Base-by-base conservation (phyloP, 75 land plant genomes). In the Larix kaempferi region DNA sequence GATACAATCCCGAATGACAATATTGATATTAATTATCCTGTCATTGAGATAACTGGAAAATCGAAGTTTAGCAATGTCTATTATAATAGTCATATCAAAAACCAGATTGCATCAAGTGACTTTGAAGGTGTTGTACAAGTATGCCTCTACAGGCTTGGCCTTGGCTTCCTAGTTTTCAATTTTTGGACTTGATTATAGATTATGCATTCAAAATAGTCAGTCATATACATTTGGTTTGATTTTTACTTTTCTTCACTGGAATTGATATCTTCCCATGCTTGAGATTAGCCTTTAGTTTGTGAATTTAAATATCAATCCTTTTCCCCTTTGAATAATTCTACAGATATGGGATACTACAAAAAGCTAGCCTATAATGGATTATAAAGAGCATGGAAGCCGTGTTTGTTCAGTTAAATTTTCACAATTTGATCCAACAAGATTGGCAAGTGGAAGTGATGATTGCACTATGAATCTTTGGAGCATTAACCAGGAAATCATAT, bases 341-440 rank as follows among this genome's bases (percentile, higher is more conserved):
- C 44, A 93, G 96, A 79, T 89, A 23, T 93, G 96, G 96, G 96
- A 93, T 84, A 84, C 78, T 59, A 80, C 85, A 60, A 88, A 86
- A 80, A 76, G 85, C 52, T 86, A 92, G 81, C 78, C 81, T 49
- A 73, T 90, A 17, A 61, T 75, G 67, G 95, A 94, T 78, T 85
- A 90, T 86, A 85, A 73, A 85, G 97, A 94, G 80, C 97, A 94
- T 79, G 95, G 83, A 69, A 85, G 58, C 67, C 92, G 94, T 59
- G 88, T 91, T 4, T 92, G 94, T 92, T 92, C 95, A 55, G 89
- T 92, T 19, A 95, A 94, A 75, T 94, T 88, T 69, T 92, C 95
- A 3, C 85, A 82, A 61, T 87, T 83, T 73, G 97, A 94, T 52
- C 97, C 97, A 63, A 94, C 92, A 79, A 79, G 76, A 66, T 81